Evolutionary conservation across 306 rosid species (phyloP).

Genomic region (Cicer arietinum): DNA sequence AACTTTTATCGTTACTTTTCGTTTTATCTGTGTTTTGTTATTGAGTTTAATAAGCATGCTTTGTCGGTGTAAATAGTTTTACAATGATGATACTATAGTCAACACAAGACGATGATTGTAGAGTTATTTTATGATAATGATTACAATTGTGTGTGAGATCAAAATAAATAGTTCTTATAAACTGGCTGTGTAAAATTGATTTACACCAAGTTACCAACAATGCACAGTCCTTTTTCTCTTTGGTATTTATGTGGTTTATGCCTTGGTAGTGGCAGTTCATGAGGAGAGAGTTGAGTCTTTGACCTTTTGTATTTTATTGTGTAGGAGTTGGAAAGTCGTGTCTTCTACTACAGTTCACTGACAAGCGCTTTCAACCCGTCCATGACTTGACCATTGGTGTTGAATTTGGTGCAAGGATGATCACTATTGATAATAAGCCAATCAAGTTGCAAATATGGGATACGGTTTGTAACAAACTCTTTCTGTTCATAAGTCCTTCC

Average conservation of each 20-base stretch:
- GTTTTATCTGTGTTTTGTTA: too few relatives aligned
- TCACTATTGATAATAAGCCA: slow-evolving; percentile 87
- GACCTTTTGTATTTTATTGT: neutral
- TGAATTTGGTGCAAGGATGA: slow-evolving; percentile 98
- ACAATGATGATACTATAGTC: too few relatives aligned
- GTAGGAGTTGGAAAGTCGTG: slow-evolving; percentile 98
- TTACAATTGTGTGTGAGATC: too few relatives aligned
- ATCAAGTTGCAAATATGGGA: slow-evolving; percentile 99
- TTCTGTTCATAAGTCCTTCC: slow-evolving; percentile 9
- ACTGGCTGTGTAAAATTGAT: too few relatives aligned
- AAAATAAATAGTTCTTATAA: too few relatives aligned
- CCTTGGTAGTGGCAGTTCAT: neutral
- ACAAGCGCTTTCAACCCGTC: slow-evolving; percentile 96
- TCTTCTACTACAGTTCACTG: slow-evolving; percentile 95
- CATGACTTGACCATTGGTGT: slow-evolving; percentile 98
- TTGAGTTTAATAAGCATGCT: too few relatives aligned
- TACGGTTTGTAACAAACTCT: slow-evolving; percentile 64
- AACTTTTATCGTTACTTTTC: neutral
- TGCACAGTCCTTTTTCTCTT: too few relatives aligned
- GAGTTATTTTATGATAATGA: too few relatives aligned
- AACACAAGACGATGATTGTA: too few relatives aligned
- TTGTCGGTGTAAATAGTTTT: too few relatives aligned
- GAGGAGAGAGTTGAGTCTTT: neutral
- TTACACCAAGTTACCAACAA: too few relatives aligned
- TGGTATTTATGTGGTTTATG: neutral